phyloP scores from a whole-genome alignment of 306 rosid genomes.

The Aeschynomene evenia region DNA sequence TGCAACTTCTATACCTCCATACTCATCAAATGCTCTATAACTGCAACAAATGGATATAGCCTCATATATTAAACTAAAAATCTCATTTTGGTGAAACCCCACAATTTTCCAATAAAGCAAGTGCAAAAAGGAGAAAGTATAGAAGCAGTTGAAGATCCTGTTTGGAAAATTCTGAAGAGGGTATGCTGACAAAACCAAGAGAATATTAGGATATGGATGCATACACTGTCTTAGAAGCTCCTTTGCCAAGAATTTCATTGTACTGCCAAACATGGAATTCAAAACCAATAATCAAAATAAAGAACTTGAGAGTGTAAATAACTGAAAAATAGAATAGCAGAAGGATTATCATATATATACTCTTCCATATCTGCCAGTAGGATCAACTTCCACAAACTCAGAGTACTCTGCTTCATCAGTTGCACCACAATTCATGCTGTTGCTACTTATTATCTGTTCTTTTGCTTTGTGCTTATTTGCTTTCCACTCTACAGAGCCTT shows the following conservation, averaged over 20 bases:
- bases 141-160: slow-evolving; percentile 1
- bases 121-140: background rate
- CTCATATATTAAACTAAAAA: slow-evolving; percentile 18
- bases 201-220: slow-evolving; percentile 29
- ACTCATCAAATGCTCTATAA: slow-evolving; percentile 90
- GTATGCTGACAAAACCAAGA: slow-evolving; percentile 7
- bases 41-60: slow-evolving; percentile 46
- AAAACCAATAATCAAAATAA: slow-evolving; percentile 35
- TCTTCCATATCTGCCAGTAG: slow-evolving; percentile 98
- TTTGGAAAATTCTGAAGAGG: slow-evolving; percentile 11
- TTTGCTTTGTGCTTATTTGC: slow-evolving; percentile 18
- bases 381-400: slow-evolving; percentile 93
- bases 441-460: slow-evolving; percentile 4
- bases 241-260: slow-evolving; percentile 93
- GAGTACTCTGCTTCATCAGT: slow-evolving; percentile 46
- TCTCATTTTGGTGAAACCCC: slow-evolving; percentile 21
- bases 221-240: slow-evolving; percentile 96
- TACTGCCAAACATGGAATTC: slow-evolving; percentile 56
- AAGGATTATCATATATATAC: slow-evolving; percentile 43
- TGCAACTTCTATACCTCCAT: slow-evolving; percentile 96
- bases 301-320: slow-evolving; percentile 14
- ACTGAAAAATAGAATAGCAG: background rate
- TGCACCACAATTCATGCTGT: slow-evolving; percentile 69
- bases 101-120: slow-evolving; percentile 7
- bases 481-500: slow-evolving; percentile 23